Evolutionary conservation across 2,329 filamentous ascomycete species (phyloP).

Genomic region (Fonsecaea monophora): DNA sequence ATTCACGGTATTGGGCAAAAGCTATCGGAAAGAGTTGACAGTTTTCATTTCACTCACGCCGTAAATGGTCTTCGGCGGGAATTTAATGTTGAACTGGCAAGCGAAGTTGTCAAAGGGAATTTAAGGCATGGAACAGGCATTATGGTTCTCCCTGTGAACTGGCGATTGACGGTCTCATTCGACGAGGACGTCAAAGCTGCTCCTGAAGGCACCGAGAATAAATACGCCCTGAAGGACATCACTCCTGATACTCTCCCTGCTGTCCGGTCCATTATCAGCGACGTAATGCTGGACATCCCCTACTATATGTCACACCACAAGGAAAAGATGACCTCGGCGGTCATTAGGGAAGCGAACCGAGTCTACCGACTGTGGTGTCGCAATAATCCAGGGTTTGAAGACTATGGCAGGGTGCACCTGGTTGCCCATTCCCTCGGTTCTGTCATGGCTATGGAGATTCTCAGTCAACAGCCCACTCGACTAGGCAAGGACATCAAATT

Average conservation of each 20-base stretch:
- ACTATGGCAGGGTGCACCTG: constrained; percentile 83
- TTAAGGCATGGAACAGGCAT: constrained; percentile 82
- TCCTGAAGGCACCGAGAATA: constrained; percentile 64
- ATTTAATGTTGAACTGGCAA: constrained; percentile 82
- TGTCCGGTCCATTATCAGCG: constrained; percentile 90
- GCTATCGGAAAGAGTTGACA: constrained; percentile 90
- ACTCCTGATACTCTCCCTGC: constrained; percentile 89
- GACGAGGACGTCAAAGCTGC: constrained; percentile 69
- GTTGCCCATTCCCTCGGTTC: constrained; percentile 93
- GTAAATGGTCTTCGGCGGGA: constrained; percentile 88
- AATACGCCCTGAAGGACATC: constrained; percentile 82
- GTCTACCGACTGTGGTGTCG: constrained; percentile 95
- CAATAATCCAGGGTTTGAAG: constrained; percentile 86
- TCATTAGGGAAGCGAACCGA: constrained; percentile 88
- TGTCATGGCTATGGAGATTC: constrained; percentile 90
- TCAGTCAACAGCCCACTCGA: constrained; percentile 83
- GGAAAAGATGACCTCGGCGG: constrained; percentile 87
- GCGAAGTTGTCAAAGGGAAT: constrained; percentile 73
- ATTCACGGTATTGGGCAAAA: constrained; percentile 98
- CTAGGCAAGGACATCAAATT: constrained; percentile 59
- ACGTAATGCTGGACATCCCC: constrained; percentile 98
- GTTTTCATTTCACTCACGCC: constrained; percentile 95
- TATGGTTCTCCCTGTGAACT: constrained; percentile 94
- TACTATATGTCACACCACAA: constrained; percentile 98
- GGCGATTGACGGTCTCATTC: constrained; percentile 86